phyloP scores from a whole-genome alignment of 2,329 filamentous ascomycete genomes.

The Emmonsiellopsis sp. region DNA sequence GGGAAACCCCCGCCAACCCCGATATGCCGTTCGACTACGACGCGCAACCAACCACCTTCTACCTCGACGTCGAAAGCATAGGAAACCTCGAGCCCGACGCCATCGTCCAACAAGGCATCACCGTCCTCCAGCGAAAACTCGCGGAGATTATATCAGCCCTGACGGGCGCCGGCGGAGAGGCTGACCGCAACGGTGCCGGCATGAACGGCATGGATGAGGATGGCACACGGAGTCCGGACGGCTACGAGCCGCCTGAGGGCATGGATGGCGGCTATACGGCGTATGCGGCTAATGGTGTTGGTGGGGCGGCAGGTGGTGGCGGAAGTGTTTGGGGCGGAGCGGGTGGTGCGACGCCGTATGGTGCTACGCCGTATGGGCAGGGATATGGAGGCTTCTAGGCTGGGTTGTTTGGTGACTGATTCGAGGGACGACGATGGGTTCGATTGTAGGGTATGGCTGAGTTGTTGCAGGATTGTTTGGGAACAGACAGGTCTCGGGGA shows the following conservation, averaged over 20 bases:
- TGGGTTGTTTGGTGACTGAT: too few relatives aligned
- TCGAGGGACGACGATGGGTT: too few relatives aligned
- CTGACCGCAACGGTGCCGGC: constrained; percentile 43
- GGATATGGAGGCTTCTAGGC: constrained; percentile 15
- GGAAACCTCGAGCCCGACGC: constrained; percentile 82
- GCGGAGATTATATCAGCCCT: constrained; percentile 65
- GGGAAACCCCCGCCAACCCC: constrained; percentile 68
- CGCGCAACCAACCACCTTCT: constrained; percentile 75
- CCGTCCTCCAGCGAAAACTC: constrained; percentile 81
- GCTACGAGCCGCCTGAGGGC: constrained; percentile 37
- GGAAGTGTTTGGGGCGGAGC: constrained; percentile 58
- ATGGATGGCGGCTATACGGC: constrained; percentile 34
- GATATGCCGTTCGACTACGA: constrained; percentile 88
- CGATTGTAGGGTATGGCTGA: too few relatives aligned
- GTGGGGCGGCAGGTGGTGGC: constrained; percentile 23
- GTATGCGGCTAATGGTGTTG: constrained; percentile 22
- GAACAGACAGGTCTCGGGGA: too few relatives aligned
- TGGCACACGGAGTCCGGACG: constrained; percentile 44
- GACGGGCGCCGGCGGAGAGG: constrained; percentile 44
- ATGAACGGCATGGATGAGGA: constrained; percentile 31
- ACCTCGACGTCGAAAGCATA: constrained; percentile 84
- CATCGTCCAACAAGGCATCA: constrained; percentile 82
- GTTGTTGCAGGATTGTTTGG: too few relatives aligned
- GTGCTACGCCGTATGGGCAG: constrained; percentile 54
- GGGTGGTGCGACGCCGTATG: constrained; percentile 46